Base-by-base conservation (phyloP, 768 basidiomycete genomes). In the Guyanaporus albipodus region DNA sequence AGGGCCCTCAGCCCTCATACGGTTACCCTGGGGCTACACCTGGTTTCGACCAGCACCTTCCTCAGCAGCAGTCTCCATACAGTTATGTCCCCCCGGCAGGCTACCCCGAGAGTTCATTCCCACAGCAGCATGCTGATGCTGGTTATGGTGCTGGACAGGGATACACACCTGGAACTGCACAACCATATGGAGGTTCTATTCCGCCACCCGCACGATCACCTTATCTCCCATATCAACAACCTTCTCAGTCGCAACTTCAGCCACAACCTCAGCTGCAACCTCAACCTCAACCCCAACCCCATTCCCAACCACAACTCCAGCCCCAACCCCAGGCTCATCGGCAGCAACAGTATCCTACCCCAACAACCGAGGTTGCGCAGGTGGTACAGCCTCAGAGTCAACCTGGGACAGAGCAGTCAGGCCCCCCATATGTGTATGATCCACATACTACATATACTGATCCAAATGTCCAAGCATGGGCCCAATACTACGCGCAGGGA, bases 391-490 rank as follows among this genome's bases (percentile, higher is more conserved):
- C 48, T 38, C 58, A 53, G 39, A 41, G 26, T 35, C 55, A 60
- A 32, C 35, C 52, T 7, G 53, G 31, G 17, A 28, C 47, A 14
- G 67, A 57, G 18, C 60, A 60, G 27, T 46, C 59, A 6, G 75
- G 73, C 17, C 76, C 77, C 8, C 78, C 78, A 12, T 79, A 70
- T 45, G 63, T 69, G 8, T 91, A 76, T 58, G 79, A 89, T 53
- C 85, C 87, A 4, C 74, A 71, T 23, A 69, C 72, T 39, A 80
- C 79, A 18, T 92, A 92, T 55, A 67, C 79, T 14, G 89, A 92
- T 61, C 78, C 81, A 44, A 89, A 89, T 52, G 87, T 83, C 18
- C 88, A 91, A 60, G 86, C 85, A 0, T 91, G 89, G 89, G 89
- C 87, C 6, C 77, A 82, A 54, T 92, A 92, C 64, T 91, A 91